phyloP scores from a whole-genome alignment of 2,329 filamentous ascomycete species.

The Aureobasidium subglaciale region DNA sequence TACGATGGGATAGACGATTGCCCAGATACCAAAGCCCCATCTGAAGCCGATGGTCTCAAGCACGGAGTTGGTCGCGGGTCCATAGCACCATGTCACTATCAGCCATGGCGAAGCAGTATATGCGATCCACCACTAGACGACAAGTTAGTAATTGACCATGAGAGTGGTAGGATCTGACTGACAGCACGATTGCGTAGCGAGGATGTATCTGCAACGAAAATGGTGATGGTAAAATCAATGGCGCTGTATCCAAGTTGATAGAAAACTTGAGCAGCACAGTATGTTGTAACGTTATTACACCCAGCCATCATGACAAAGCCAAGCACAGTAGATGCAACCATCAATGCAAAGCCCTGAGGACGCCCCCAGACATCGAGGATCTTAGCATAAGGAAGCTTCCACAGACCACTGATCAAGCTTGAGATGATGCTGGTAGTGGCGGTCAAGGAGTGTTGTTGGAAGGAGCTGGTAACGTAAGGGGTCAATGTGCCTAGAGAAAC shows the following conservation, averaged over 20 bases:
- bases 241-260: slow-evolving; percentile 27
- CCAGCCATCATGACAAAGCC: slow-evolving; percentile 26
- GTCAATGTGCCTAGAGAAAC: slow-evolving; percentile 23
- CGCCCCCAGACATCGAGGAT: slow-evolving; percentile 36
- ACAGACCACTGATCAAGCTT: slow-evolving; percentile 30
- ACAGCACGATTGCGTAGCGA: slow-evolving; percentile 27
- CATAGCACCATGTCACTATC: slow-evolving; percentile 25
- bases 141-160: too few species aligned
- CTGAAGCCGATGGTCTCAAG: slow-evolving; percentile 22
- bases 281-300: slow-evolving; percentile 24
- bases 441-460: slow-evolving; percentile 29
- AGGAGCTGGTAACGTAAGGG: slow-evolving; percentile 35
- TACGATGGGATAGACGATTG: slow-evolving; percentile 25
- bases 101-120: slow-evolving; percentile 28
- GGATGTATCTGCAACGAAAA: slow-evolving; percentile 30
- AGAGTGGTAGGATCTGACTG: too few species aligned
- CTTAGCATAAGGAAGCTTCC: slow-evolving; percentile 34
- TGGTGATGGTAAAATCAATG: slow-evolving; percentile 26
- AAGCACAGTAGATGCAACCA: slow-evolving; percentile 23
- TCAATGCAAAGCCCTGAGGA: slow-evolving; percentile 32
- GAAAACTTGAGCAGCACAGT: slow-evolving; percentile 27
- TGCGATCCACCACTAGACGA: slow-evolving; percentile 21
- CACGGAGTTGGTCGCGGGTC: slow-evolving; percentile 23
- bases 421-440: slow-evolving; percentile 32
- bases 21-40: slow-evolving; percentile 28